phyloP scores from a whole-genome alignment of 192 early-diverging fungal species.

The Pilaira anomala region DNA sequence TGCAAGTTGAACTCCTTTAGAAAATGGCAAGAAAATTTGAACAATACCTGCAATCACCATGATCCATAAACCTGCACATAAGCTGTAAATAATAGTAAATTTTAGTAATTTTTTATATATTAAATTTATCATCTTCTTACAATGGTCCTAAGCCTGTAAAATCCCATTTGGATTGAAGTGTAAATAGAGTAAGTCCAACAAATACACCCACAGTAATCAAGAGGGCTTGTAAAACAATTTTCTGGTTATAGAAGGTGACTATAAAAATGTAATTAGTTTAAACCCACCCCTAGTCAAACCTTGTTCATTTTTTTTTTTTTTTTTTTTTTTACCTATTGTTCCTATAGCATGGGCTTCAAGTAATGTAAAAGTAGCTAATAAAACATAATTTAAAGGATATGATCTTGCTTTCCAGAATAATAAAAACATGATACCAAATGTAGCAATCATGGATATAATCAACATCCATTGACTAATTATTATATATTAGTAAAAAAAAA shows the following conservation, averaged over 20 bases:
- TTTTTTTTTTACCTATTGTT: constrained; percentile 41
- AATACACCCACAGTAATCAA: constrained; percentile 72
- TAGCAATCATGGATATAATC: constrained; percentile 48
- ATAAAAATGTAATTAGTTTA: neutral
- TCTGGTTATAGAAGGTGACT: constrained; percentile 64
- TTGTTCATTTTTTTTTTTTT: too few relatives aligned
- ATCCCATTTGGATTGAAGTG: constrained; percentile 71
- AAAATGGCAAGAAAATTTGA: constrained; percentile 70
- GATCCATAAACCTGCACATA: constrained; percentile 61
- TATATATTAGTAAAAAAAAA: neutral
- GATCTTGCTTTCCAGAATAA: constrained; percentile 60
- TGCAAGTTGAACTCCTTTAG: constrained; percentile 47
- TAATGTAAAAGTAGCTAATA: constrained; percentile 63
- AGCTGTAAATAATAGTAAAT: constrained; percentile 30
- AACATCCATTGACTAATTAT: constrained; percentile 54
- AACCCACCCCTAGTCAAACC: neutral
- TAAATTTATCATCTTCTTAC: constrained; percentile 18
- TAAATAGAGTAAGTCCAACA: constrained; percentile 71
- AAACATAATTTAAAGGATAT: constrained; percentile 57
- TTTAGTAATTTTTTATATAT: neutral
- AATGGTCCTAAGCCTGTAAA: constrained; percentile 61
- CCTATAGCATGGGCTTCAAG: constrained; percentile 43
- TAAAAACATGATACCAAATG: constrained; percentile 45
- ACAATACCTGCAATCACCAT: constrained; percentile 62
- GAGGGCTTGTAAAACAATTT: constrained; percentile 70